Percentiles rank a stretch among this genome's conserved stretches.
These are phyloP conservation scores for Calonectria pteridis DNA, from an alignment of 2,329 filamentous ascomycete genomes.

Conservation along the genomic window DNA sequence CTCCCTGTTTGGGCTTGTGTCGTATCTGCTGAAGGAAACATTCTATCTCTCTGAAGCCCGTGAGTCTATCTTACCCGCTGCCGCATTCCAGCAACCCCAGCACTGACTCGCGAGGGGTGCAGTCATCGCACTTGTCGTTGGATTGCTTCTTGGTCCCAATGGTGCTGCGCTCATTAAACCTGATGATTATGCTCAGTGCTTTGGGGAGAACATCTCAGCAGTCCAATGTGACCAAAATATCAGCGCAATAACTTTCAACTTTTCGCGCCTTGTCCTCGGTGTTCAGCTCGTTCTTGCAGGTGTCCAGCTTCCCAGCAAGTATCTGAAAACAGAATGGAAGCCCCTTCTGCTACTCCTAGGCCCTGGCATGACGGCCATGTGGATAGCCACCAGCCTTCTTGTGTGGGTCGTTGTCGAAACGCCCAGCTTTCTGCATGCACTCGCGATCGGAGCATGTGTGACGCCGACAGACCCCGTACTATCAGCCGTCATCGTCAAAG, in stretches of 20 bases:
- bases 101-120: constrained; percentile 13
- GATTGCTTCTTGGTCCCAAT: constrained; percentile 82
- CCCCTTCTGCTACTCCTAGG: constrained; percentile 82
- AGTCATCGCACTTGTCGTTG: constrained; percentile 88
- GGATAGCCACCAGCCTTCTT: constrained; percentile 81
- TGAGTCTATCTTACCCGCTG: constrained; percentile 59
- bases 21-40: constrained; percentile 88
- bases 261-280: constrained; percentile 87
- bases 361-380: constrained; percentile 89
- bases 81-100: no score
- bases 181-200: constrained; percentile 75
- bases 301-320: constrained; percentile 87
- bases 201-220: constrained; percentile 31
- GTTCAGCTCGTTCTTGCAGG: constrained; percentile 92
- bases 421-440: constrained; percentile 80
- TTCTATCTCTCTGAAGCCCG: constrained; percentile 92
- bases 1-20: constrained; percentile 88
- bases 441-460: constrained; percentile 86
- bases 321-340: constrained; percentile 83
- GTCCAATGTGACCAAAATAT: constrained; percentile 64
- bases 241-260: constrained; percentile 82
- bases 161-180: constrained; percentile 82
- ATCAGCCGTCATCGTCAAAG: constrained; percentile 91
- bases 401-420: constrained; percentile 82
- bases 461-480: constrained; percentile 92